Percentiles rank a stretch among this genome's conserved stretches.
Conservation (phyloP, 495 filamentous ascomycete species). For the Aspergillus panamensis region DNA sequence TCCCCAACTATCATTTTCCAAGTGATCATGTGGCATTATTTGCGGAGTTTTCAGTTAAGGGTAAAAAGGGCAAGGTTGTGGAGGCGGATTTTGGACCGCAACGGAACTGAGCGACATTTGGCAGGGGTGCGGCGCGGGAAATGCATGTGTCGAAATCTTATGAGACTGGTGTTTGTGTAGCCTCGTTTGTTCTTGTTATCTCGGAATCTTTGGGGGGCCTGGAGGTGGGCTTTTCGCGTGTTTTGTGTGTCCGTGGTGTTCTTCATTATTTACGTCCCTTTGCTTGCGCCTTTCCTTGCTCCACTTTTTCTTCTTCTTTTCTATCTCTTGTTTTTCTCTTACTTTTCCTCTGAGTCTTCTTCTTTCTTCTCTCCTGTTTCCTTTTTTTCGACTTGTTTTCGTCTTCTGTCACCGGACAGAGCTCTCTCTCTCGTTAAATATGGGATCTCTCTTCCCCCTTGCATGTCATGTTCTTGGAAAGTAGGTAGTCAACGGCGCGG, state of each 20-base stretch:
- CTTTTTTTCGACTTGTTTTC: conserved; percentile 12
- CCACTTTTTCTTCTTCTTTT: conserved; percentile 17
- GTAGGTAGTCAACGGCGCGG: conserved; percentile 26
- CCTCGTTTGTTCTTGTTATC: conserved; percentile 37
- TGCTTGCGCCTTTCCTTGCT: conserved; percentile 18
- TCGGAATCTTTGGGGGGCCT: conserved; percentile 45
- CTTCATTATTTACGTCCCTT: conserved; percentile 19
- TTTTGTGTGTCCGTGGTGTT: conserved; percentile 30
- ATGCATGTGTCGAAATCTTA: conserved; percentile 36
- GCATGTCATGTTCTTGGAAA: conserved; percentile 26
- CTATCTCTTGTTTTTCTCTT: conserved; percentile 14
- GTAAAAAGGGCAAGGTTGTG: conserved; percentile 75
- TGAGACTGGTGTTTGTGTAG: conserved; percentile 44
- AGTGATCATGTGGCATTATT: conserved; percentile 93
- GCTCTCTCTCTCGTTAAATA: background rate
- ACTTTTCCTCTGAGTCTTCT: conserved; percentile 20
- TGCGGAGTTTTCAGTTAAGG: conserved; percentile 88
- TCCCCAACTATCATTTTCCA: conserved; percentile 96
- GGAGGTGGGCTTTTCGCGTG: conserved; percentile 17
- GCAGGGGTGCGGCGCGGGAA: conserved; percentile 7
- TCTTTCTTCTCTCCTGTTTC: conserved; percentile 9
- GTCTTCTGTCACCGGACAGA: conserved; percentile 10
- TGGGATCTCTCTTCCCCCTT: background rate
- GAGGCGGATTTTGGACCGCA: conserved; percentile 62
- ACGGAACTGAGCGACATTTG: conserved; percentile 43